These are phyloP conservation scores for Zoysia matrella DNA, from an alignment of 202 grass and related monocot species.

Conservation along the genomic window DNA sequence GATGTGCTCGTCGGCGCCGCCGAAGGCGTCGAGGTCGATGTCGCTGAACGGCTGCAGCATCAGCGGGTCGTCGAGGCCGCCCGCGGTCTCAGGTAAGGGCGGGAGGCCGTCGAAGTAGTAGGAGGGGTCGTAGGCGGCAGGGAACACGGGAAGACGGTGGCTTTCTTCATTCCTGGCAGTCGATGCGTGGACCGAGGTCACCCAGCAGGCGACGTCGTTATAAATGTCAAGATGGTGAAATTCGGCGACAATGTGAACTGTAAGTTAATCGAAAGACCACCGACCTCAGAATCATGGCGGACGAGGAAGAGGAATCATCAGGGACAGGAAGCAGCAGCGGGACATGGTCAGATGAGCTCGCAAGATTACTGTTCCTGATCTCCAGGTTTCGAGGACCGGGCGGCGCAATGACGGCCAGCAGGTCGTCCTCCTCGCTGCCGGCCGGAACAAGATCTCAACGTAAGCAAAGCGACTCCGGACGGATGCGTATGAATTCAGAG, in stretches of 20 bases:
- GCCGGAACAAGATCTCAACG: not conserved
- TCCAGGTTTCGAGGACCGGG: too few relatives aligned
- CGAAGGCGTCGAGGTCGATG: constrained; percentile 46
- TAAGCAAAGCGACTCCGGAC: too few relatives aligned
- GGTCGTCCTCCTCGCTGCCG: not conserved
- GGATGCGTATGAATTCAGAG: too few relatives aligned
- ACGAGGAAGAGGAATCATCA: not conserved
- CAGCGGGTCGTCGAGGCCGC: constrained; percentile 33
- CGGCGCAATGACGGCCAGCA: not conserved
- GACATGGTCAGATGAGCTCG: too few relatives aligned
- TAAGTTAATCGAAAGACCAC: not conserved
- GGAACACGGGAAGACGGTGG: not conserved
- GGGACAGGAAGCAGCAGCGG: too few relatives aligned
- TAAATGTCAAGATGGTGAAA: not conserved
- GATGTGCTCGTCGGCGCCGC: not conserved
- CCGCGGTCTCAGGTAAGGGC: not conserved
- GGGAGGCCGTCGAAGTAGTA: not conserved
- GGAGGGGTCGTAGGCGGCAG: not conserved
- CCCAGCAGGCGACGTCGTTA: not conserved
- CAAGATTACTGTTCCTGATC: too few relatives aligned
- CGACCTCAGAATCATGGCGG: not conserved
- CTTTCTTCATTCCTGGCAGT: not conserved
- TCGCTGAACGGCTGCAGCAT: constrained; percentile 40
- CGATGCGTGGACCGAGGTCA: not conserved
- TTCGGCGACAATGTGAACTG: not conserved